Evolutionary conservation across 2,329 filamentous ascomycete species (phyloP).

Genomic region (Colletotrichum magnum): DNA sequence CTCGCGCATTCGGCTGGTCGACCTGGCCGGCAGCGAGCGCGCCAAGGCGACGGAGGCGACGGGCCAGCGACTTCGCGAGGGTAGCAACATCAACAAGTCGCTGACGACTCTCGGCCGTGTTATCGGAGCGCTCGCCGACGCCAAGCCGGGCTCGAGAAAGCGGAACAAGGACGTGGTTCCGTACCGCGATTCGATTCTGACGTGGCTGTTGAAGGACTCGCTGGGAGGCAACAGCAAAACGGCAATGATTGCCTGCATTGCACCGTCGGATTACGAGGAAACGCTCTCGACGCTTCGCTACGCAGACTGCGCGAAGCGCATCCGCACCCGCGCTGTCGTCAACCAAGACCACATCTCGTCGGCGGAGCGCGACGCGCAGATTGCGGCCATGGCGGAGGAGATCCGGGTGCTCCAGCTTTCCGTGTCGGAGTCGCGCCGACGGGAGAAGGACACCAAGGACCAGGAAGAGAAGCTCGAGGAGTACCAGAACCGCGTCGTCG

Average conservation of each 20-base stretch:
- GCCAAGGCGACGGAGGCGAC: slow-evolving; percentile 97
- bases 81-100: slow-evolving; percentile 99
- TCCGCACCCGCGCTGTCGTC: slow-evolving; percentile 92
- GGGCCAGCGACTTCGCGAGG: slow-evolving; percentile 89
- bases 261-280: slow-evolving; percentile 96
- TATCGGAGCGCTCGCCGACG: slow-evolving; percentile 88
- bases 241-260: slow-evolving; percentile 98
- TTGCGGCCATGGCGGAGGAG: slow-evolving; percentile 93
- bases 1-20: slow-evolving; percentile 93
- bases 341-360: slow-evolving; percentile 96
- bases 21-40: slow-evolving; percentile 93
- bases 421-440: slow-evolving; percentile 74
- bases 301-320: slow-evolving; percentile 97
- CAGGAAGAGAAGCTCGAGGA: slow-evolving; percentile 91
- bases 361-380: slow-evolving; percentile 94
- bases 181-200: slow-evolving; percentile 89
- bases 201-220: slow-evolving; percentile 94
- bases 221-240: slow-evolving; percentile 98
- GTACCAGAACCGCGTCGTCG: slow-evolving; percentile 90
- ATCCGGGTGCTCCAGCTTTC: slow-evolving; percentile 88
- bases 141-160: slow-evolving; percentile 72
- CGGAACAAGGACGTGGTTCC: slow-evolving; percentile 77
- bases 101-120: slow-evolving; percentile 95
- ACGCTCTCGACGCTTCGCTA: slow-evolving; percentile 96
- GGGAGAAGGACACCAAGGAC: slow-evolving; percentile 82